Evolutionary conservation across 176 grass and related monocot species (phyloP), one percentile per base, ranked within the genome.

Genomic region (Musa acuminata): DNA sequence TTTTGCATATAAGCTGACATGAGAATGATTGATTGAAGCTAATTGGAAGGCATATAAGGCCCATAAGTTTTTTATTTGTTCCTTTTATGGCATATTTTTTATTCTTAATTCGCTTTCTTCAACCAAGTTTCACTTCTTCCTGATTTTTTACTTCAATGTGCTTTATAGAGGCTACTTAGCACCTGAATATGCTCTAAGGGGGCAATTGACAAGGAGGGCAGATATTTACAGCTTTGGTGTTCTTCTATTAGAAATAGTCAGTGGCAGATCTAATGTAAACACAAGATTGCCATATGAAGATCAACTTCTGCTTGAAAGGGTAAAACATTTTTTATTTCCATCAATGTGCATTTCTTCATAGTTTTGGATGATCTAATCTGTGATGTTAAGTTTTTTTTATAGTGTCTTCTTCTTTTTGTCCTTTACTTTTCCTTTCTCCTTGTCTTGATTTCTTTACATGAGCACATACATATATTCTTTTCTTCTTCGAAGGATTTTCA

Each of bases 291-390:
- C 82, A 72, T 27, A 83, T 63, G 79, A 92, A 80, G 87, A 92
- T 63, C 87, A 92, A 75, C 85, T 81, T 78, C 90, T 92, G 16
- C 84, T 92, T 63, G 90, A 92, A 83, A 89, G 55, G 84, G 90
- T 92, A 80, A 67, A 62, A 66, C 51, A 75, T 51, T 24, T 82
- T 67, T 80, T 60, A 51, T 69, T 85, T 75, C 52, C 22, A 11
- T 22, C 8, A 49, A 26, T 43, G 8, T 24, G 53, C 20, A 52
- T 43, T 52, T 2, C 54, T 19, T 11, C 16, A 24, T 19, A 9
- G 48, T 55, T 51, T 19, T 72, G 67, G 35, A 43, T 43, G 35
- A 43, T 43, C 4, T 43, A 43, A 43, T 43, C 35, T 43, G 35
- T 43, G 35, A 43, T 43, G 35, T 43, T 43, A 6, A 11, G 11